These are phyloP conservation scores for Leccinum uliginosum DNA, from an alignment of 768 basidiomycete genomes.

Conservation along the genomic window DNA sequence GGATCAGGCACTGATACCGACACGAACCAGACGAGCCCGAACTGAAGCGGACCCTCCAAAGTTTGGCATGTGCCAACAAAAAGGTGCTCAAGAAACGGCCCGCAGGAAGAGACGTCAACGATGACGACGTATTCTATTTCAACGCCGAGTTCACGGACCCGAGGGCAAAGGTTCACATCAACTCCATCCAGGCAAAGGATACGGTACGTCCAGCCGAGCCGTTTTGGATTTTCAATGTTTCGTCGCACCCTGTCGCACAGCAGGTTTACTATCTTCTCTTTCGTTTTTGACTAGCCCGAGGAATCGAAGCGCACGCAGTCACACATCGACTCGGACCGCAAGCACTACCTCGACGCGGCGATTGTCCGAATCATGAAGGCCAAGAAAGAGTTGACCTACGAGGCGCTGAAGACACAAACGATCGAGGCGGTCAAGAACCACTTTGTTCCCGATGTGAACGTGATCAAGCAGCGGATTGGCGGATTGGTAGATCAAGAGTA, in stretches of 20 bases:
- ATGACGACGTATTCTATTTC: slow-evolving; percentile 73
- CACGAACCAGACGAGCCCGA: slow-evolving; percentile 56
- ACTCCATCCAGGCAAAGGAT: slow-evolving; percentile 92
- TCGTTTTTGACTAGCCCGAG: slow-evolving; percentile 52
- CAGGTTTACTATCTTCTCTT: background rate
- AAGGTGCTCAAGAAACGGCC: slow-evolving; percentile 83
- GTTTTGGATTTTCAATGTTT: background rate
- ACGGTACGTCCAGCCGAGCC: slow-evolving; percentile 51
- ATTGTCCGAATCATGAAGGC: slow-evolving; percentile 97
- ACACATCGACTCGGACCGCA: slow-evolving; percentile 83
- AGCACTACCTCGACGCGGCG: slow-evolving; percentile 84
- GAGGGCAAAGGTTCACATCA: slow-evolving; percentile 80
- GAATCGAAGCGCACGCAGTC: slow-evolving; percentile 80
- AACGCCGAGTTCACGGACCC: slow-evolving; percentile 82
- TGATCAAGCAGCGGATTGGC: slow-evolving; percentile 84
- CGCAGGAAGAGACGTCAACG: slow-evolving; percentile 68
- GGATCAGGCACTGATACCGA: background rate
- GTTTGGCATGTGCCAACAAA: slow-evolving; percentile 87
- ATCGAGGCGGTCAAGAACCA: slow-evolving; percentile 85
- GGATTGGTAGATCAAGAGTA: slow-evolving; percentile 84
- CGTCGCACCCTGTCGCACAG: background rate
- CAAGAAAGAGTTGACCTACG: slow-evolving; percentile 76
- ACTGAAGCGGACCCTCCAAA: slow-evolving; percentile 82
- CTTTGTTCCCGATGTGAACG: slow-evolving; percentile 78
- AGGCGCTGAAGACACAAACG: slow-evolving; percentile 75